phyloP scores from a whole-genome alignment of 306 rosid genomes.

The Dryas drummondii region DNA sequence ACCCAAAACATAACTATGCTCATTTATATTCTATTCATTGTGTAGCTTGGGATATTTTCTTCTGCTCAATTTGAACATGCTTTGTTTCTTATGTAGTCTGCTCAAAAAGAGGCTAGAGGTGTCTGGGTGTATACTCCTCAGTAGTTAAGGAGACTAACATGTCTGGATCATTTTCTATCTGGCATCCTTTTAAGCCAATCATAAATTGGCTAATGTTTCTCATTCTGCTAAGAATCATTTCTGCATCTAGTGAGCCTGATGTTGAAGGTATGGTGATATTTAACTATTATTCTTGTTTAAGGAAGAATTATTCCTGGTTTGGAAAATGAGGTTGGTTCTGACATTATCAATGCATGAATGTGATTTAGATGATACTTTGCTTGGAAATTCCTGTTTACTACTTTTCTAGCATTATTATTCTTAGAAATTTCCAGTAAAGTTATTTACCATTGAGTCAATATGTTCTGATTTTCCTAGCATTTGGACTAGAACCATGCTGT shows the following conservation, averaged over 20 bases:
- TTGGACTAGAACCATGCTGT: no score
- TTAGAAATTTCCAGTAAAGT: background rate
- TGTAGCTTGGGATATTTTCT: background rate
- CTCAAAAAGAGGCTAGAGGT: conserved; percentile 13
- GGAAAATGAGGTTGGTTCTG: background rate
- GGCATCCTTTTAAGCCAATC: conserved; percentile 48
- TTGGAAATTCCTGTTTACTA: background rate
- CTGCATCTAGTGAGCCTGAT: conserved; percentile 59
- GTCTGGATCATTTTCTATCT: conserved; percentile 34
- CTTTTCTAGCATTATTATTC: background rate
- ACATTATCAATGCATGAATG: background rate
- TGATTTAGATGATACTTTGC: background rate
- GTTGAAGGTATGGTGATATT: conserved; percentile 63
- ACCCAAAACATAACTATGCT: background rate
- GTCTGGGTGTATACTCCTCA: conserved; percentile 23
- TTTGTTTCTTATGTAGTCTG: background rate
- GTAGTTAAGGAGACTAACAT: conserved; percentile 42
- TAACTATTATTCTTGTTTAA: background rate
- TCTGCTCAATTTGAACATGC: background rate
- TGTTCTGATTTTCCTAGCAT: background rate
- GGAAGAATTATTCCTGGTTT: background rate
- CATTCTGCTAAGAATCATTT: conserved; percentile 41
- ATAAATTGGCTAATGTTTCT: conserved; percentile 52
- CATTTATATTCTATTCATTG: background rate
- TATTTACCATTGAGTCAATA: background rate